Conservation (phyloP, 768 basidiomycete genomes). For the Serendipita indica region DNA sequence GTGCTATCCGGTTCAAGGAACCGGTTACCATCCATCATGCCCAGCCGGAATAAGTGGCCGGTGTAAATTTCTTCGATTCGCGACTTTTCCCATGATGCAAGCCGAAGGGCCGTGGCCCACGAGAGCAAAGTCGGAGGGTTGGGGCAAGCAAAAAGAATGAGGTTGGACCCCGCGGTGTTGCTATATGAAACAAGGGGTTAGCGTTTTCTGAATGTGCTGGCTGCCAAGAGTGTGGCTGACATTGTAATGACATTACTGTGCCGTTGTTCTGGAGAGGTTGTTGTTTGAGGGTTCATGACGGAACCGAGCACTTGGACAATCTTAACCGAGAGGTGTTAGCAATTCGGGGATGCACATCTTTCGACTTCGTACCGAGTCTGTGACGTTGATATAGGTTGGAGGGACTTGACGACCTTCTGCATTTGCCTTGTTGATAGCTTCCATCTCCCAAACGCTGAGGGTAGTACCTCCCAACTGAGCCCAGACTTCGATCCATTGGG, state of each 20-base stretch:
- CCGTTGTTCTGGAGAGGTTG: slow-evolving; percentile 36
- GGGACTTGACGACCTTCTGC: slow-evolving; percentile 69
- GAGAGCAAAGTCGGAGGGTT: slow-evolving; percentile 50
- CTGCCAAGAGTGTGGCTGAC: not conserved
- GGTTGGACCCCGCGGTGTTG: slow-evolving; percentile 87
- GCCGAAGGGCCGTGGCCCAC: slow-evolving; percentile 86
- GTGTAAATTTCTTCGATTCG: slow-evolving; percentile 96
- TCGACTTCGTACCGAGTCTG: slow-evolving; percentile 56
- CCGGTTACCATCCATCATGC: slow-evolving; percentile 30
- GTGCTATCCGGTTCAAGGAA: slow-evolving; percentile 42
- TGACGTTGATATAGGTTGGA: slow-evolving; percentile 73
- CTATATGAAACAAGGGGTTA: not conserved
- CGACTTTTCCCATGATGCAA: slow-evolving; percentile 89
- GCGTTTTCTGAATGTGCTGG: not conserved
- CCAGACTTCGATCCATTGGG: slow-evolving; percentile 76
- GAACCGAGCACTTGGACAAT: slow-evolving; percentile 69
- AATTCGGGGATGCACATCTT: slow-evolving; percentile 13
- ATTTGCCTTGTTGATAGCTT: slow-evolving; percentile 70
- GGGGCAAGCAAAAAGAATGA: slow-evolving; percentile 78
- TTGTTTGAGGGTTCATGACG: slow-evolving; percentile 45
- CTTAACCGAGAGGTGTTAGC: slow-evolving; percentile 24
- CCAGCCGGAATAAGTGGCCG: slow-evolving; percentile 77
- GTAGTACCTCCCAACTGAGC: slow-evolving; percentile 82
- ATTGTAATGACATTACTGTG: slow-evolving; percentile 73
- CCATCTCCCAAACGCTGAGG: slow-evolving; percentile 86